Percentiles rank a stretch among this genome's conserved stretches.
Conservation (phyloP, 208 protist genomes). For the Leishmania mexicana region DNA sequence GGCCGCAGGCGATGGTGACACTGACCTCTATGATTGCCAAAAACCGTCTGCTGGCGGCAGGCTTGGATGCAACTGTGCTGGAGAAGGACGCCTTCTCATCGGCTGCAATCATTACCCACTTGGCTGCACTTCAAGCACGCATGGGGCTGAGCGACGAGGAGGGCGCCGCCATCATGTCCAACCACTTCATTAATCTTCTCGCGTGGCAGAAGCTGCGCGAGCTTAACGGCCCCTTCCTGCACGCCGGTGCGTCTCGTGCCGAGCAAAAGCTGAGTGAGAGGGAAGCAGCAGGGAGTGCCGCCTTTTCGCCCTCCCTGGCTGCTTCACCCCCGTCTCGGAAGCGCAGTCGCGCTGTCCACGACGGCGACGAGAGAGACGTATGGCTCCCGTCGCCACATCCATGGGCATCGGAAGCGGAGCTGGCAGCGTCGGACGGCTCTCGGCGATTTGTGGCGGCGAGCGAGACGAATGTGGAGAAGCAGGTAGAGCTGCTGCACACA, state of each 20-base stretch:
- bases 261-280: not conserved
- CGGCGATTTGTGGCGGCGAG: slow-evolving; percentile 58
- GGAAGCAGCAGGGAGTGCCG: no score
- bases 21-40: slow-evolving; percentile 70
- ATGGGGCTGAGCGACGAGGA: slow-evolving; percentile 55
- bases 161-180: slow-evolving; percentile 69
- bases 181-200: slow-evolving; percentile 89
- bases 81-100: slow-evolving; percentile 65
- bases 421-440: slow-evolving; percentile 5
- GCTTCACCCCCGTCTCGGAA: slow-evolving; percentile 12
- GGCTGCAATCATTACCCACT: slow-evolving; percentile 56
- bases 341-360: slow-evolving; percentile 4
- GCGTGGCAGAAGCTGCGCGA: slow-evolving; percentile 79
- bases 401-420: slow-evolving; percentile 53
- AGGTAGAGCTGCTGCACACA: slow-evolving; percentile 59
- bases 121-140: slow-evolving; percentile 43
- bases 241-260: not conserved
- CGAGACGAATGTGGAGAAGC: slow-evolving; percentile 67
- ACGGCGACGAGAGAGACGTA: not conserved
- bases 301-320: not conserved
- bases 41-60: slow-evolving; percentile 60
- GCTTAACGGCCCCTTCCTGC: slow-evolving; percentile 39
- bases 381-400: slow-evolving; percentile 65
- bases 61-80: slow-evolving; percentile 55
- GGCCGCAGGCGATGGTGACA: slow-evolving; percentile 33